Percentiles rank a stretch among this genome's conserved stretches.
These are phyloP conservation scores for Pelargonium australe DNA, from an alignment of 441 rosid species.

Conservation along the genomic window DNA sequence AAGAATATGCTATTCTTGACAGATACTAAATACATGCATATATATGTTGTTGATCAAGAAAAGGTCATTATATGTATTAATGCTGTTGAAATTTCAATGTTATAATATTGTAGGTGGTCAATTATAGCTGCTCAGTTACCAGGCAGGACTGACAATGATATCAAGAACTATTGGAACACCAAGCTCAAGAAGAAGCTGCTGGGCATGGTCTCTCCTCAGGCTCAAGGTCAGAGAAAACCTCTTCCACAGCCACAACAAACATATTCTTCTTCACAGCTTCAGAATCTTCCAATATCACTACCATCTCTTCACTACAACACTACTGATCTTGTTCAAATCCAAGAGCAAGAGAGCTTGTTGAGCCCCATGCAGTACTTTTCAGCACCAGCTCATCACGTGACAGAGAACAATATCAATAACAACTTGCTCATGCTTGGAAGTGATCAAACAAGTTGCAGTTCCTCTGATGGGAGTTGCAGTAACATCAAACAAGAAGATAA, in stretches of 20 bases:
- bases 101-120: slow-evolving; percentile 18
- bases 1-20: neutral
- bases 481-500: slow-evolving; percentile 44
- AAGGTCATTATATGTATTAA: no score
- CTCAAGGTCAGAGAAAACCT: slow-evolving; percentile 21
- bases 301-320: slow-evolving; percentile 10
- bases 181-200: slow-evolving; percentile 22
- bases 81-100: neutral
- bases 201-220: slow-evolving; percentile 24
- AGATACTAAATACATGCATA: slow-evolving; percentile 14
- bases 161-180: slow-evolving; percentile 23
- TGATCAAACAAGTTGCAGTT: slow-evolving; percentile 41
- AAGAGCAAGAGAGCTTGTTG: slow-evolving; percentile 21
- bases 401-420: slow-evolving; percentile 17
- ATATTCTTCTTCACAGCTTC: slow-evolving; percentile 26
- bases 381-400: neutral
- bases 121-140: slow-evolving; percentile 23
- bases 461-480: slow-evolving; percentile 47
- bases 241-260: slow-evolving; percentile 25
- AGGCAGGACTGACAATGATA: slow-evolving; percentile 24
- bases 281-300: slow-evolving; percentile 20
- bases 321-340: slow-evolving; percentile 25
- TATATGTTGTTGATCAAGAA: slow-evolving; percentile 10
- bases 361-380: slow-evolving; percentile 31
- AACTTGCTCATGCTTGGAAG: slow-evolving; percentile 47